Percentiles rank a stretch among this genome's conserved stretches.
phyloP scores from a whole-genome alignment of 2,329 filamentous ascomycete species.

The Arthrocladium fulminans region DNA sequence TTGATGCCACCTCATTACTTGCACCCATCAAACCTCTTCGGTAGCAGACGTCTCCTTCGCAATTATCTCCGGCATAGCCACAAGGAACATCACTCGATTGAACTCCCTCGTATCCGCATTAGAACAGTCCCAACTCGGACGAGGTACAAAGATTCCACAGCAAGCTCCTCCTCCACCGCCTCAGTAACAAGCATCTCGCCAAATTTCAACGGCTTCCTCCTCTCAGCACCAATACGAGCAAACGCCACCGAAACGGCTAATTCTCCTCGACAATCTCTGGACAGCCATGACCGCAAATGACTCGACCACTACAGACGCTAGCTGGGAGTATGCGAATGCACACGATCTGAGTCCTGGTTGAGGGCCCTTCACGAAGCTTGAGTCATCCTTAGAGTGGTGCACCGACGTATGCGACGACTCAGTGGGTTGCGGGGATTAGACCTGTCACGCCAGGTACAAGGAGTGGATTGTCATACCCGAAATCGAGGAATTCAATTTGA shows the following conservation, averaged over 20 bases:
- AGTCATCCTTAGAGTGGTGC: slow-evolving; percentile 40
- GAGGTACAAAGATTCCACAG: slow-evolving; percentile 31
- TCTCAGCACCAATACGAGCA: slow-evolving; percentile 30
- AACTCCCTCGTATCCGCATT: slow-evolving; percentile 26
- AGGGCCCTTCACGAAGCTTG: slow-evolving; percentile 35
- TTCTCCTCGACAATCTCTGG: slow-evolving; percentile 35
- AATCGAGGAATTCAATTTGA: background rate
- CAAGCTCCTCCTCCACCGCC: slow-evolving; percentile 10
- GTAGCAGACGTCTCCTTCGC: background rate
- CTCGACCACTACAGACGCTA: slow-evolving; percentile 31
- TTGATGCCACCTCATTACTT: background rate
- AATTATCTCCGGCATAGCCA: background rate
- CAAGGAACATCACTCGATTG: slow-evolving; percentile 24
- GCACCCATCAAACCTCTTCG: background rate
- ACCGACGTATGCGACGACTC: slow-evolving; percentile 37
- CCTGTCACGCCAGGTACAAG: slow-evolving; percentile 4
- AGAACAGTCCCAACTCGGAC: slow-evolving; percentile 25
- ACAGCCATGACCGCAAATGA: slow-evolving; percentile 33
- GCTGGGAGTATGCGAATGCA: slow-evolving; percentile 39
- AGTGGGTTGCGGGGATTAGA: slow-evolving; percentile 26
- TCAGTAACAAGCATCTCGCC: slow-evolving; percentile 32
- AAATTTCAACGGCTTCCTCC: slow-evolving; percentile 40
- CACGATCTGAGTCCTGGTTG: slow-evolving; percentile 33
- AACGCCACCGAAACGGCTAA: slow-evolving; percentile 22
- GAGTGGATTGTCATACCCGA: slow-evolving; percentile 5